Evolutionary conservation across 495 filamentous ascomycete species (phyloP).

Genomic region (Trichocladium uniseriatum): DNA sequence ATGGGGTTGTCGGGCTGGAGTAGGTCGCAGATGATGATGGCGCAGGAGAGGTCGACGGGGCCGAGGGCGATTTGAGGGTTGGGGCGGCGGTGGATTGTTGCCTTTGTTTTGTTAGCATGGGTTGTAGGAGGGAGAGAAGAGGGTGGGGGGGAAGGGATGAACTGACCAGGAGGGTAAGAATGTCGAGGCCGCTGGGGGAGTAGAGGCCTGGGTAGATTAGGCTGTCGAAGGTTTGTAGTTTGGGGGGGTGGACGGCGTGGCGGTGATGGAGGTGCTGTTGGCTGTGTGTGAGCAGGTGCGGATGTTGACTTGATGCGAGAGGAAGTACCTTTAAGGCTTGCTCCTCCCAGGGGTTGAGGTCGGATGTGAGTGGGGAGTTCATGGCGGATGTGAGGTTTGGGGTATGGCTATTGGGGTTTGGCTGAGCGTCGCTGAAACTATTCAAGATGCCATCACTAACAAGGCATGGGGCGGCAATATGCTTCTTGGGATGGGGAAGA

Average conservation of each 20-base stretch:
- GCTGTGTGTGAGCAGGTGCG: background rate
- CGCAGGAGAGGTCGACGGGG: slow-evolving; percentile 37
- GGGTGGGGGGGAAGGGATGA: background rate
- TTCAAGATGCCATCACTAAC: too few relatives aligned
- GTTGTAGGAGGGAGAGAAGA: too few relatives aligned
- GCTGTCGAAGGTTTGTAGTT: slow-evolving; percentile 17
- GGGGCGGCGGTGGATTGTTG: slow-evolving; percentile 31
- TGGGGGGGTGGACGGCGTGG: background rate
- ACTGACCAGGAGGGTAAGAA: slow-evolving; percentile 41
- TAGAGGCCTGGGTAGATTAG: slow-evolving; percentile 43
- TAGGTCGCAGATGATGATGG: slow-evolving; percentile 43
- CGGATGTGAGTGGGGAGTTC: background rate
- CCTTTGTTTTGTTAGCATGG: slow-evolving; percentile 25
- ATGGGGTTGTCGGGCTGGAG: slow-evolving; percentile 36
- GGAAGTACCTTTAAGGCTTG: slow-evolving; percentile 14
- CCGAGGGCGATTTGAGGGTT: slow-evolving; percentile 38
- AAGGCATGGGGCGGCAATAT: too few relatives aligned
- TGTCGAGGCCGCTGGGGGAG: slow-evolving; percentile 36
- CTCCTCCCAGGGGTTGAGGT: slow-evolving; percentile 23
- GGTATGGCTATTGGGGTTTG: too few relatives aligned
- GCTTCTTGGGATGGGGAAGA: too few relatives aligned
- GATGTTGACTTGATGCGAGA: background rate
- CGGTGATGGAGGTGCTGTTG: background rate
- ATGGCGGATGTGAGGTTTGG: too few relatives aligned
- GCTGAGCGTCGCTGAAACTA: too few relatives aligned